These are phyloP conservation scores for Myxozyma nipponensis DNA, from an alignment of 805 yeast species.

Conservation along the genomic window DNA sequence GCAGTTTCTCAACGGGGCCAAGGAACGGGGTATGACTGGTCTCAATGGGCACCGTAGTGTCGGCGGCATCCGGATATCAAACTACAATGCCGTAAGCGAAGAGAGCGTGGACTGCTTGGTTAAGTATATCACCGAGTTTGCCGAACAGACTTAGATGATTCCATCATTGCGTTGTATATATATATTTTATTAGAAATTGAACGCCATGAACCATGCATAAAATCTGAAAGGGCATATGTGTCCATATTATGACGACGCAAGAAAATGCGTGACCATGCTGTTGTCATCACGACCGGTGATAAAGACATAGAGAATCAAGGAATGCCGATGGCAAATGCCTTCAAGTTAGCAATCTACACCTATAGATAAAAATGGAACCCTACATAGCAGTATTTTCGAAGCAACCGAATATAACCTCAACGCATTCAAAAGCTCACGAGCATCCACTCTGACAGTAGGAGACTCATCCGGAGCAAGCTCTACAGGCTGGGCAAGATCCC, in stretches of 20 bases:
- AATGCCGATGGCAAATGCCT: conserved; percentile 27
- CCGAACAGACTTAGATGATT: conserved; percentile 36
- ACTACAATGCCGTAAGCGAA: conserved; percentile 75
- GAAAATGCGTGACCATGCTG: conserved; percentile 29
- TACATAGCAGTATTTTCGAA: conserved; percentile 23
- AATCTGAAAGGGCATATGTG: too few relatives aligned
- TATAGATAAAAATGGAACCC: background rate
- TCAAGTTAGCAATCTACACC: background rate
- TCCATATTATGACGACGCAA: conserved; percentile 12
- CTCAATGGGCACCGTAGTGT: conserved; percentile 95
- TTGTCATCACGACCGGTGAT: conserved; percentile 26
- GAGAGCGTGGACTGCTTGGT: conserved; percentile 57
- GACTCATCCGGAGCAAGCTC: conserved; percentile 13
- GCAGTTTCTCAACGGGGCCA: conserved; percentile 67
- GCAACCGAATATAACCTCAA: conserved; percentile 24
- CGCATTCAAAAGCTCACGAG: conserved; percentile 31
- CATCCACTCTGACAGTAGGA: conserved; percentile 20
- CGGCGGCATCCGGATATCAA: conserved; percentile 93
- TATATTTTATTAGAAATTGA: background rate
- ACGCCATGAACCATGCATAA: background rate
- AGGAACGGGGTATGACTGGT: conserved; percentile 58
- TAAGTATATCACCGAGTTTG: conserved; percentile 59
- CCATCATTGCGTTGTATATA: background rate
- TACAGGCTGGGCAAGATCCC: background rate
- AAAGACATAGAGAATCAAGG: conserved; percentile 28